These are phyloP conservation scores for Spizellomyces sp. DNA, from an alignment of 192 early-diverging fungal species.

Conservation along the genomic window DNA sequence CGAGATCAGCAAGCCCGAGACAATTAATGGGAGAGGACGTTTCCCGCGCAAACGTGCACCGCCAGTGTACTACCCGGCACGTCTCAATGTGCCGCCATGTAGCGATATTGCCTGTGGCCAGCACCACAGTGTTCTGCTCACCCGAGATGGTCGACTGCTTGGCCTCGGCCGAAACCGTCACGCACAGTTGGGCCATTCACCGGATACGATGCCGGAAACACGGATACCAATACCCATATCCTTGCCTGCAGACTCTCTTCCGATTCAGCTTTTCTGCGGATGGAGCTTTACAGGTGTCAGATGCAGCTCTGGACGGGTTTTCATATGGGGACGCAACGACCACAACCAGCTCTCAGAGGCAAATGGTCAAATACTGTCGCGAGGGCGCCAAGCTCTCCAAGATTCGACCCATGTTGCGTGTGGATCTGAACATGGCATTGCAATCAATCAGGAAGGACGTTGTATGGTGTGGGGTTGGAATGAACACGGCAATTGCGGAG, in stretches of 20 bases:
- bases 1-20: slow-evolving; percentile 1
- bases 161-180: slow-evolving; percentile 62
- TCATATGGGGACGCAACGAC: slow-evolving; percentile 72
- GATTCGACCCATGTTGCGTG: slow-evolving; percentile 47
- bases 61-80: not conserved
- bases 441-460: slow-evolving; percentile 42
- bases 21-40: too few species aligned
- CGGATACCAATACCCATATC: not conserved
- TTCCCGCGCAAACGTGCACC: slow-evolving; percentile 12
- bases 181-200: slow-evolving; percentile 54
- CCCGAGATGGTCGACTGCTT: slow-evolving; percentile 23
- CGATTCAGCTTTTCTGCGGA: slow-evolving; percentile 47
- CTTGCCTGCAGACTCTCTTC: not conserved
- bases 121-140: slow-evolving; percentile 26
- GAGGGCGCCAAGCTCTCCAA: slow-evolving; percentile 1
- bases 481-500: slow-evolving; percentile 89
- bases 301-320: slow-evolving; percentile 33
- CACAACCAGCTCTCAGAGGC: not conserved
- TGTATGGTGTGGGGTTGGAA: slow-evolving; percentile 90
- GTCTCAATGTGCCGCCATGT: slow-evolving; percentile 6
- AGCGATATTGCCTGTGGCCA: slow-evolving; percentile 37
- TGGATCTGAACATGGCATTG: slow-evolving; percentile 79
- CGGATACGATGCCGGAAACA: not conserved
- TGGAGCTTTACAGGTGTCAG: slow-evolving; percentile 61
- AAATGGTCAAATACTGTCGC: not conserved